A percentile compares a stretch with the other conserved stretches of the same genome.
These are phyloP conservation scores for Xylaria grammica DNA, from an alignment of 495 filamentous ascomycete species.

Conservation along the genomic window DNA sequence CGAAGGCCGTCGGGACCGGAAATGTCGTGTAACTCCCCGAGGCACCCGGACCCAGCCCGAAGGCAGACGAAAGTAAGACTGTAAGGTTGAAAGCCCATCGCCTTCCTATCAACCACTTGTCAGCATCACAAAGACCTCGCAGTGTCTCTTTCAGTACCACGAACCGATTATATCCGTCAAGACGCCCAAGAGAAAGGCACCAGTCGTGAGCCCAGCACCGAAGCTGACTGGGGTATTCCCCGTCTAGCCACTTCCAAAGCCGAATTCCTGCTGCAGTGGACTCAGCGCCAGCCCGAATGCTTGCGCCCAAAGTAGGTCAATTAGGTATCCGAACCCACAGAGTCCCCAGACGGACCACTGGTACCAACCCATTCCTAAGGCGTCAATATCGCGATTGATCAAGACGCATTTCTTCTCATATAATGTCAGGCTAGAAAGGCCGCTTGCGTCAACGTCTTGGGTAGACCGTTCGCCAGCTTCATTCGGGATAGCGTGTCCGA, in stretches of 20 bases:
- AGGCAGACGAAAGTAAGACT: conserved; percentile 49
- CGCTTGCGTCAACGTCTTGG: not conserved
- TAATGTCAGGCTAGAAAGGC: conserved; percentile 28
- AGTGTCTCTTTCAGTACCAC: not conserved
- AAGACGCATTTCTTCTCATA: conserved; percentile 52
- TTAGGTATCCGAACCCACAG: conserved; percentile 57
- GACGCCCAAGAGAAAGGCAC: conserved; percentile 56
- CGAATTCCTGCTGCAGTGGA: conserved; percentile 51
- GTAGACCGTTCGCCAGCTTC: not conserved
- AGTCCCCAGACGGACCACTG: conserved; percentile 54
- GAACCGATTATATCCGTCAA: conserved; percentile 53
- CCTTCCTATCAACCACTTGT: conserved; percentile 12
- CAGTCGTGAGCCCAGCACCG: conserved; percentile 41
- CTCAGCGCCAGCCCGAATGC: conserved; percentile 53
- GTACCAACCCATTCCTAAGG: conserved; percentile 56
- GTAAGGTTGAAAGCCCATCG: conserved; percentile 57
- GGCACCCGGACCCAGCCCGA: conserved; percentile 52
- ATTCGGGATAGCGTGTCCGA: not conserved
- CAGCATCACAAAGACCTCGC: not conserved
- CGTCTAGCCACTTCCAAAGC: conserved; percentile 40
- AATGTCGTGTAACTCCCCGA: conserved; percentile 46
- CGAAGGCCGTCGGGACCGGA: conserved; percentile 52
- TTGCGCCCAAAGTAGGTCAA: conserved; percentile 57
- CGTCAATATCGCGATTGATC: conserved; percentile 53
- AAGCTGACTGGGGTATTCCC: conserved; percentile 42